phyloP scores from a whole-genome alignment of 129 eudicot genomes.

The Helianthus tuberosus region DNA sequence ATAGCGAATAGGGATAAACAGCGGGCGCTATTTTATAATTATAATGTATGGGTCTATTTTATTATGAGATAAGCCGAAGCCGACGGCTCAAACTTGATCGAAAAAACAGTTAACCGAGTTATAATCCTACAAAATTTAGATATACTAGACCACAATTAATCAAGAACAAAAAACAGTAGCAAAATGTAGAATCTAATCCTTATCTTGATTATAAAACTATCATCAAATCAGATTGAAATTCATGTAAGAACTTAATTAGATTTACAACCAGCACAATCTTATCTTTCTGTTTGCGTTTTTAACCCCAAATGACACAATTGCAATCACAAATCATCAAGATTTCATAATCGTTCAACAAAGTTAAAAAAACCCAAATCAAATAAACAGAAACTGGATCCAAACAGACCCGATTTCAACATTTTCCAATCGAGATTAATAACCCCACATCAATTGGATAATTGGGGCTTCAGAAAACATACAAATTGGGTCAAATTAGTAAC shows the following conservation, averaged over 20 bases:
- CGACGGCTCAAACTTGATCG: not conserved
- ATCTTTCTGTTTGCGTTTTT: not conserved
- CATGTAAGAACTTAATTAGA: conserved; percentile 6
- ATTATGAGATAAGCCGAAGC: not conserved
- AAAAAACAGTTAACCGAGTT: conserved; percentile 20
- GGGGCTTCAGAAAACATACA: not conserved
- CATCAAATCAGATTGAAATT: conserved; percentile 13
- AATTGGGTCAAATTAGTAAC: conserved; percentile 28
- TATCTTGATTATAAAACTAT: not conserved
- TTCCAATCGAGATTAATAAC: conserved; percentile 20
- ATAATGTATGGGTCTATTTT: not conserved
- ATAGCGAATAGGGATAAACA: no score
- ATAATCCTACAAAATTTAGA: conserved; percentile 10
- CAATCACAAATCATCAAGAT: conserved; percentile 25
- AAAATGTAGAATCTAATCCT: conserved; percentile 17
- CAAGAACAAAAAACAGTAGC: conserved; percentile 2
- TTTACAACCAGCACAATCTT: conserved; percentile 14
- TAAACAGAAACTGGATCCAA: not conserved
- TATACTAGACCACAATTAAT: not conserved
- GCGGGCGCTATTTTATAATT: not conserved
- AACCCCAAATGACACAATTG: conserved; percentile 14
- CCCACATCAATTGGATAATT: not conserved
- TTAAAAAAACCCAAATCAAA: conserved; percentile 1
- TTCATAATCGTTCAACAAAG: not conserved
- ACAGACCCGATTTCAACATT: not conserved